Conservation (phyloP, 1,284 basidiomycete species). For the Apiotrichum gamsii region DNA sequence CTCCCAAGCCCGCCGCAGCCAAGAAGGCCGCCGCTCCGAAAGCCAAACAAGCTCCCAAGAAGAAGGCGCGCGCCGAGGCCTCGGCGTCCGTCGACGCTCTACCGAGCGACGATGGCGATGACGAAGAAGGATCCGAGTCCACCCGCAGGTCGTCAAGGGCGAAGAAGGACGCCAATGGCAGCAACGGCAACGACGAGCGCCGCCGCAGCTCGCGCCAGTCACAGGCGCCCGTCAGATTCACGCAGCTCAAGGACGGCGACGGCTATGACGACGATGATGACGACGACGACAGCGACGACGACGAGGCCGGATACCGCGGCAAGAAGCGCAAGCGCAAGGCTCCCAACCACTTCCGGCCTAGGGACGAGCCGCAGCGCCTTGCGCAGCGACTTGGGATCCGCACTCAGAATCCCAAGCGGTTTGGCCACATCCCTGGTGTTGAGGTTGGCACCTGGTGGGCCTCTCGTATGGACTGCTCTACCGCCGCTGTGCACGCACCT, state of each 20-base stretch:
- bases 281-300: conserved; percentile 6
- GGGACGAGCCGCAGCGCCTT: conserved; percentile 27
- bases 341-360: conserved; percentile 24
- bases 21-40: background rate
- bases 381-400: background rate
- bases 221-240: background rate
- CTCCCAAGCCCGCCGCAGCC: background rate
- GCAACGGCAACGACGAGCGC: background rate
- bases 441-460: conserved; percentile 37
- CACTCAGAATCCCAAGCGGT: conserved; percentile 19
- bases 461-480: conserved; percentile 37
- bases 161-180: background rate
- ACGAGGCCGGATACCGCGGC: conserved; percentile 3
- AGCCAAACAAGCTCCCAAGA: conserved; percentile 5
- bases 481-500: conserved; percentile 37
- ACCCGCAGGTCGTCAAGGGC: conserved; percentile 1
- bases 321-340: background rate
- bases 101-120: background rate
- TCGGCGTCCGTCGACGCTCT: too few species aligned
- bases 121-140: conserved; percentile 1
- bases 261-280: conserved; percentile 4
- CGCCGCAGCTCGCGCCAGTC: background rate
- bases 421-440: conserved; percentile 36
- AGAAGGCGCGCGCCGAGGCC: background rate
- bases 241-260: background rate